Conservation (phyloP, 208 protist species). For the Trypanosoma mega region DNA sequence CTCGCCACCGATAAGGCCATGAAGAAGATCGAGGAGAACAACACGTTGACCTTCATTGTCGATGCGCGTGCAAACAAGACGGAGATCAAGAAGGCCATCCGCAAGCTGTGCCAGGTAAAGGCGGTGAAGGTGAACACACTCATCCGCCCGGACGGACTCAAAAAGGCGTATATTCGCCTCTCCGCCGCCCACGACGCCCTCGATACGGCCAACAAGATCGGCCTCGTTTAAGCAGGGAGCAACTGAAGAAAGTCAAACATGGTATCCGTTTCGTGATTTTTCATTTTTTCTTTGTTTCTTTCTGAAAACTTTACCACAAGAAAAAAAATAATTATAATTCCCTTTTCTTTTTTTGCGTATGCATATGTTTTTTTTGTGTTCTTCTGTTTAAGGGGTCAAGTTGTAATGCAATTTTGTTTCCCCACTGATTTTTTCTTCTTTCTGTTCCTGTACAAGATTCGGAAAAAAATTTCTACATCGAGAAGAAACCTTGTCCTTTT, state of each 20-base stretch:
- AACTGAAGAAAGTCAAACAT: not conserved
- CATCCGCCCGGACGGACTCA: constrained; percentile 97
- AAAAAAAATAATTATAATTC: too few species aligned
- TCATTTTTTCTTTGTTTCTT: not conserved
- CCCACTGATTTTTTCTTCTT: not conserved
- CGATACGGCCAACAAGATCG: constrained; percentile 98
- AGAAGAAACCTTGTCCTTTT: not conserved
- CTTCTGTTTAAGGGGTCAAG: too few species aligned
- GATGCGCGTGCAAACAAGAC: constrained; percentile 97
- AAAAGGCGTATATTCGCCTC: constrained; percentile 99
- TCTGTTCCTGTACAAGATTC: not conserved
- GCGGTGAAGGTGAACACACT: constrained; percentile 98
- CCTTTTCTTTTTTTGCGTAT: too few species aligned
- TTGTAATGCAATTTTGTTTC: too few species aligned
- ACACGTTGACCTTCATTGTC: constrained; percentile 99
- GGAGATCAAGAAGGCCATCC: constrained; percentile 98
- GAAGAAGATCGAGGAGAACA: constrained; percentile 99
- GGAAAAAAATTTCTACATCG: not conserved
- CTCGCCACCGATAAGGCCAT: constrained; percentile 98
- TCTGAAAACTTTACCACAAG: too few species aligned
- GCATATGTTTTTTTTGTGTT: too few species aligned
- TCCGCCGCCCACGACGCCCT: constrained; percentile 95
- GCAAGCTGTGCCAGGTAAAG: constrained; percentile 98
- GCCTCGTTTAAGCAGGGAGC: constrained; percentile 71
- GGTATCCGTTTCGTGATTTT: not conserved